phyloP scores from a whole-genome alignment of 768 basidiomycete genomes.

The Suillus cothurnatus region DNA sequence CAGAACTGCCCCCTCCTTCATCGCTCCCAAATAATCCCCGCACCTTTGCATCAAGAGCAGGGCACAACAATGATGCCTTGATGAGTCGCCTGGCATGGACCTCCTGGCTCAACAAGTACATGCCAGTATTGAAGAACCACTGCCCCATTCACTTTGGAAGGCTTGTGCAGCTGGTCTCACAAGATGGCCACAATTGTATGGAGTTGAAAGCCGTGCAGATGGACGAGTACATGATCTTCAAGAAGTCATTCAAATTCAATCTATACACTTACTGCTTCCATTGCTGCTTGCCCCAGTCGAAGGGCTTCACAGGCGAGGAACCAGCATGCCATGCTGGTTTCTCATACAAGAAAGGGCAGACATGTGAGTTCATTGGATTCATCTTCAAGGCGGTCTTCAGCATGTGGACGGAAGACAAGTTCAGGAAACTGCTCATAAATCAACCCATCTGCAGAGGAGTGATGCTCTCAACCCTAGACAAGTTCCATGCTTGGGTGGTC shows the following conservation, averaged over 20 bases:
- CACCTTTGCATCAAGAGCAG: no score
- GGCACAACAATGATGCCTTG: no score
- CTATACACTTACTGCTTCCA: not conserved
- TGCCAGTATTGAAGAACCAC: not conserved
- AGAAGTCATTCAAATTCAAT: accelerated
- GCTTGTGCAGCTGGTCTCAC: not conserved
- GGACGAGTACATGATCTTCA: not conserved
- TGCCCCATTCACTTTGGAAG: not conserved
- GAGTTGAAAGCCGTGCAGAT: not conserved
- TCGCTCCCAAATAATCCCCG: no score
- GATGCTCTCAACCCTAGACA: not conserved
- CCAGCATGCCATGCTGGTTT: not conserved
- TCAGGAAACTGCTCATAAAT: not conserved
- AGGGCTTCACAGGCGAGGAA: not conserved
- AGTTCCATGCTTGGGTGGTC: not conserved
- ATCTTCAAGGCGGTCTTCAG: not conserved
- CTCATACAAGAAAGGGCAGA: not conserved
- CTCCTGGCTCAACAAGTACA: not conserved
- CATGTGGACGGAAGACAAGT: not conserved
- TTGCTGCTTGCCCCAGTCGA: not conserved
- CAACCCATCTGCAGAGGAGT: not conserved
- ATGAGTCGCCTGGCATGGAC: not conserved
- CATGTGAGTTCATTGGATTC: not conserved
- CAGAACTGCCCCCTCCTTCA: no score
- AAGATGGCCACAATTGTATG: not conserved